Conservation (phyloP, 2,329 filamentous ascomycete genomes). For the Aspergillus sclerotialis region DNA sequence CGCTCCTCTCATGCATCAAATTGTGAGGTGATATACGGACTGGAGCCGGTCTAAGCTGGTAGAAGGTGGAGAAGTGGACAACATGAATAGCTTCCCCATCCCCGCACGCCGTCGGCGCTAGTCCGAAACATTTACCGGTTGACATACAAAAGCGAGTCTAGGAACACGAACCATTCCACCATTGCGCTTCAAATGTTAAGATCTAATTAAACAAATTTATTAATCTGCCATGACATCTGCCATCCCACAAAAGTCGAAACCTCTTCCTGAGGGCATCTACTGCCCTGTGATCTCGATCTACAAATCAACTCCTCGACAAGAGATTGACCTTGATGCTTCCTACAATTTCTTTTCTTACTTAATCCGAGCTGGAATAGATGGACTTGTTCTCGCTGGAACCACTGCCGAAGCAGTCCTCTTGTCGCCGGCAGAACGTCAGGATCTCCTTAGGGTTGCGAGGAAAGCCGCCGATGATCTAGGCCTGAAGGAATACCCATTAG, state of each 20-base stretch:
- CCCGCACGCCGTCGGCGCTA: too few species aligned
- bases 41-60: too few species aligned
- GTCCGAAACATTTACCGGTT: too few species aligned
- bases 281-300: constrained; percentile 44
- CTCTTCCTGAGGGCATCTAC: constrained; percentile 40
- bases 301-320: constrained; percentile 33
- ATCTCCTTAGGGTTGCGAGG: constrained; percentile 35
- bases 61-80: too few species aligned
- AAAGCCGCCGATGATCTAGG: constrained; percentile 30
- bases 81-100: too few species aligned
- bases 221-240: constrained; percentile 17
- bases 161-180: too few species aligned
- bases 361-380: constrained; percentile 40
- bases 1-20: too few species aligned
- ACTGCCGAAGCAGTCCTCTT: constrained; percentile 43
- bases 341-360: constrained; percentile 38
- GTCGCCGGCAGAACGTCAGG: constrained; percentile 32
- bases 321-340: constrained; percentile 41
- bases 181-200: too few species aligned
- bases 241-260: constrained; percentile 30
- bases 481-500: constrained; percentile 30
- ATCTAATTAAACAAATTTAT: constrained; percentile 2
- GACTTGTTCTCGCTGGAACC: constrained; percentile 41
- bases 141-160: too few species aligned
- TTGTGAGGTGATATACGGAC: too few species aligned